Evolutionary conservation across 805 yeast species (phyloP).

Genomic region (Metschnikowia shivogae): DNA sequence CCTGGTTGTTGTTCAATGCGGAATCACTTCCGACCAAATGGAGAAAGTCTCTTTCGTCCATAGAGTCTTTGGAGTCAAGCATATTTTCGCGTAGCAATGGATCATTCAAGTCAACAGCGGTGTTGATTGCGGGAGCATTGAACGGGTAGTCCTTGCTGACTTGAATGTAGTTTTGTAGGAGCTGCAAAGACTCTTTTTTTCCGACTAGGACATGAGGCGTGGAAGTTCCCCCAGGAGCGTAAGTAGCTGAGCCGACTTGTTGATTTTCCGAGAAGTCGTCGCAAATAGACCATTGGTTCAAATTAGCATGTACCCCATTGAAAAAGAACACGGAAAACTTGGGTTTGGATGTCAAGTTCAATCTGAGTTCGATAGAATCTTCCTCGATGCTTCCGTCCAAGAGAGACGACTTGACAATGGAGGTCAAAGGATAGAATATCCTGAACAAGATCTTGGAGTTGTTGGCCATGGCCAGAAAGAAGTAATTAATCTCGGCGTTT

Average conservation of each 20-base stretch:
- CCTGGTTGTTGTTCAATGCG: neutral
- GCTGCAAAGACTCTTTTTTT: slow-evolving; percentile 43
- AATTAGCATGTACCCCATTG: slow-evolving; percentile 47
- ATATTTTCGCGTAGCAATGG: neutral
- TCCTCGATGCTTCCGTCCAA: slow-evolving; percentile 42
- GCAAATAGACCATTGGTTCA: slow-evolving; percentile 74
- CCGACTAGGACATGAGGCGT: slow-evolving; percentile 72
- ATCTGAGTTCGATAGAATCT: slow-evolving; percentile 44
- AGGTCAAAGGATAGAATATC: slow-evolving; percentile 63
- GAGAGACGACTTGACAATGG: slow-evolving; percentile 57
- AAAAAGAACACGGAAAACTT: slow-evolving; percentile 75
- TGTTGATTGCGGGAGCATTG: neutral
- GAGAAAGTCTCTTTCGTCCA: slow-evolving; percentile 1
- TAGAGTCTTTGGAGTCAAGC: neutral
- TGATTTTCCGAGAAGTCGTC: slow-evolving; percentile 83
- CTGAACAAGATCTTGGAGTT: slow-evolving; percentile 65
- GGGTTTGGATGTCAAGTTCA: slow-evolving; percentile 57
- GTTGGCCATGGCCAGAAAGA: slow-evolving; percentile 69
- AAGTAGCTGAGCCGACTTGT: slow-evolving; percentile 67
- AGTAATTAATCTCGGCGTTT: slow-evolving; percentile 70
- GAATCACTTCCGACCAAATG: slow-evolving; percentile 1
- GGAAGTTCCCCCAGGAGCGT: slow-evolving; percentile 49
- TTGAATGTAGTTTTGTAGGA: slow-evolving; percentile 50
- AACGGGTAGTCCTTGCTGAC: slow-evolving; percentile 18
- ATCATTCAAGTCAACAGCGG: neutral